Evolutionary conservation across 2,329 filamentous ascomycete species (phyloP), one percentile per base, ranked within the genome.

Genomic region (Alternaria solani): DNA sequence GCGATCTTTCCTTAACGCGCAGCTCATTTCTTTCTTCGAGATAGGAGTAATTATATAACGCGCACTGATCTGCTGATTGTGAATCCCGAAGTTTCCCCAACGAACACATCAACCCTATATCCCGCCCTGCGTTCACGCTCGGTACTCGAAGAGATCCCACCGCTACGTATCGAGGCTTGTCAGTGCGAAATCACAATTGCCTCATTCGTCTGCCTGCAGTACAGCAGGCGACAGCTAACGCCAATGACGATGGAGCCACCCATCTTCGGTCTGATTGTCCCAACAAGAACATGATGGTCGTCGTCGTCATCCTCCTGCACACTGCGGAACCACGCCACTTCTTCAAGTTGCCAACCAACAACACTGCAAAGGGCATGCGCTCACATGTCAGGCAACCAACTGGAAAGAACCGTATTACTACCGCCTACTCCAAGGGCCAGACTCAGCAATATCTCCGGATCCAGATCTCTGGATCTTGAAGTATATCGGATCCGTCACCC

Each of bases 11-110:
- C 34, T 38, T 23, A 7, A 49, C 16, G 14, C 46, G 20, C 14
- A 38, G 12, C 46, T 38, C 32, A 26, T 16, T 12, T 36, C 32
- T 16, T 49, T 7, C 32, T 3, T 25, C 32, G 11, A 25, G 39
- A 49, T 49, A 34, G 34, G 30, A 38, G 46, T 36, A 38, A 36
- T 23, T 16, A 38, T 38, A 23, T 38, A 25, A 14, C 26, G 46
- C 32, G 46, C 46, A 49, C 34, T 49, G 46, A 36, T 49, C 14
- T 30, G 25, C 46, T 38, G 7, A n/a, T 36, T 34, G 20, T 23
- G n/a, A 25, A 49, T 38, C 32, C 46, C 46, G 46, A 49, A 49
- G 32, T 36, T 49, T 36, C 46, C 46, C 46, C 46, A 49, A 49
- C 20, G 46, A 49, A 25, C 14, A 49, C 32, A 32, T 49, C 46